Conservation (phyloP, 768 basidiomycete genomes). For the Tremella mesenterica region DNA sequence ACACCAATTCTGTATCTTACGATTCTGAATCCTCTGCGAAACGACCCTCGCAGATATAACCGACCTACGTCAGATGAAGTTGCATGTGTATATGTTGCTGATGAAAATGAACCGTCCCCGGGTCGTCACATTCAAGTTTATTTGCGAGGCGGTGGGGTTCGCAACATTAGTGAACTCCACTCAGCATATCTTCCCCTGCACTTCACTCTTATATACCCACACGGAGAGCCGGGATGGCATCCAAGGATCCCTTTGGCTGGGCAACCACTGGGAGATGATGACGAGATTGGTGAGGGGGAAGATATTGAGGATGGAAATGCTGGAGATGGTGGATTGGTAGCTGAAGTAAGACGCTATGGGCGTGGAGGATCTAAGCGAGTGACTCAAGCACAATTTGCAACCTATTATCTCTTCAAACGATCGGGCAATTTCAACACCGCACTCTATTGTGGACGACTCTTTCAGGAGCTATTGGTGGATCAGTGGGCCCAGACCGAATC, state of each 20-base stretch:
- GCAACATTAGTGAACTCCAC: background rate
- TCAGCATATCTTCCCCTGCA: background rate
- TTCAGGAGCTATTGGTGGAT: conserved; percentile 51
- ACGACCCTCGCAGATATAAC: too few species aligned
- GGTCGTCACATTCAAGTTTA: too few species aligned
- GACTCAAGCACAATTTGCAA: background rate
- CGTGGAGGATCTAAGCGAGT: background rate
- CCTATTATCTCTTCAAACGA: background rate
- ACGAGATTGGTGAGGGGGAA: background rate
- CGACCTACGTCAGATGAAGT: too few species aligned
- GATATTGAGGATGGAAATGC: too few species aligned
- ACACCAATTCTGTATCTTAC: too few species aligned
- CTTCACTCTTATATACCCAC: background rate
- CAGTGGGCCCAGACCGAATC: conserved; percentile 50
- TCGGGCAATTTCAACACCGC: conserved; percentile 16
- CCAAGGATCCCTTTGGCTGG: background rate
- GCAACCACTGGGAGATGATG: background rate
- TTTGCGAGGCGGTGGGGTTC: too few species aligned
- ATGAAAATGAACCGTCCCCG: too few species aligned
- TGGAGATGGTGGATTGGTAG: too few species aligned
- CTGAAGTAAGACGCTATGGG: too few species aligned
- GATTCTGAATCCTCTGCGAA: too few species aligned
- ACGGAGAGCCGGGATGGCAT: background rate
- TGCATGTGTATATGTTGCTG: too few species aligned
- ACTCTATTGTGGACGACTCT: conserved; percentile 46